Evolutionary conservation across 176 grass and related monocot species (phyloP).

Genomic region (Dactylis glomerata): DNA sequence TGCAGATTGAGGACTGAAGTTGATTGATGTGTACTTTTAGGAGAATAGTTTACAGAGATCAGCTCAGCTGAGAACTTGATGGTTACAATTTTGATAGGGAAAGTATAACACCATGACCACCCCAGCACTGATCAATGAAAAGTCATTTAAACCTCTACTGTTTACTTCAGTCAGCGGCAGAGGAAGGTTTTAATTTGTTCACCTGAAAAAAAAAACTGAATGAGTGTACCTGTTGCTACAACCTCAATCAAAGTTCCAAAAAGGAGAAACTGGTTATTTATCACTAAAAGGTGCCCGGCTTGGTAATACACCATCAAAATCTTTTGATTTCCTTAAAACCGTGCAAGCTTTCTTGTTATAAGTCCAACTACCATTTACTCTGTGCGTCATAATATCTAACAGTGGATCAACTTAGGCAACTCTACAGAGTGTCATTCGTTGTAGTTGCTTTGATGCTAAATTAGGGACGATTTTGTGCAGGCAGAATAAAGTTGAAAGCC

Average conservation of each 20-base stretch:
- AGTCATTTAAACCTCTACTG: not conserved
- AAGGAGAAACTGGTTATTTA: not conserved
- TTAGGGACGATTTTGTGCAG: not conserved
- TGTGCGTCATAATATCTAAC: not conserved
- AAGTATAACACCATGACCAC: not conserved
- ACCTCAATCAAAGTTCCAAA: not conserved
- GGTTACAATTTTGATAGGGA: not conserved
- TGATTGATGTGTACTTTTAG: slow-evolving; percentile 1
- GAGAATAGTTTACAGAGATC: not conserved
- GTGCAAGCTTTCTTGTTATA: not conserved
- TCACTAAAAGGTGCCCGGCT: not conserved
- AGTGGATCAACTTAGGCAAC: not conserved
- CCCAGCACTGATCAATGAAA: not conserved
- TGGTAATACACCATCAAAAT: not conserved
- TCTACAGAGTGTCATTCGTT: not conserved
- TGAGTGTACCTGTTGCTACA: not conserved
- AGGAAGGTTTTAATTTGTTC: not conserved
- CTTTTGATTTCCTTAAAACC: not conserved
- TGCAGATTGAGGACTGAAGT: not conserved
- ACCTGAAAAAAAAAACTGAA: not conserved
- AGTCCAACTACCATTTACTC: not conserved
- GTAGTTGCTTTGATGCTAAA: slow-evolving; percentile 13
- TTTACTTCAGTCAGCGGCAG: not conserved
- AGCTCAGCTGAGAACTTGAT: slow-evolving; percentile 9
- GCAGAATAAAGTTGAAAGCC: not conserved